Conservation (phyloP, 768 basidiomycete species). For the Amanita rubescens region DNA sequence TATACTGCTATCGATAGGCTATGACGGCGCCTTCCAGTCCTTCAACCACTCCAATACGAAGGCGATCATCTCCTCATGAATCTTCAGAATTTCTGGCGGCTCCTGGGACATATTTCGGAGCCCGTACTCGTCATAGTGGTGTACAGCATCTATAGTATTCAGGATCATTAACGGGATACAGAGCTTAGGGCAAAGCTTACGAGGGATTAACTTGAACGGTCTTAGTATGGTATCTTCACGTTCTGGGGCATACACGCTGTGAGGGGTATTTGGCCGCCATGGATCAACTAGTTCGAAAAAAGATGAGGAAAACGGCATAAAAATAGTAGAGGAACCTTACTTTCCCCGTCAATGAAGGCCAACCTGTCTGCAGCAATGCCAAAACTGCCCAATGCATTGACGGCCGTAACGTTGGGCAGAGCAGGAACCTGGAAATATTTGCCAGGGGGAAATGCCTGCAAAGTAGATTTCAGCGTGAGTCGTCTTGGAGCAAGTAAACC, state of each 20-base stretch:
- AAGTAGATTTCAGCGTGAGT: background rate
- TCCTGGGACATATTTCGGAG: slow-evolving; percentile 52
- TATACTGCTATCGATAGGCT: no score
- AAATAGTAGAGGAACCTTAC: slow-evolving; percentile 25
- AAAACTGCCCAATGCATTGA: slow-evolving; percentile 84
- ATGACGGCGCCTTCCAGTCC: slow-evolving; percentile 3
- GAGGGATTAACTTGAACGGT: slow-evolving; percentile 84
- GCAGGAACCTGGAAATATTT: slow-evolving; percentile 63
- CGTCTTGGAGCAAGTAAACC: background rate
- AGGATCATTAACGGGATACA: background rate
- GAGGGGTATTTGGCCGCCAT: slow-evolving; percentile 86
- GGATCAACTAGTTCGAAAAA: slow-evolving; percentile 57
- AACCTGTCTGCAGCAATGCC: slow-evolving; percentile 71
- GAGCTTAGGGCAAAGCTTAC: slow-evolving; percentile 35
- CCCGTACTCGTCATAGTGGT: slow-evolving; percentile 77
- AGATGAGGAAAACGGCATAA: background rate
- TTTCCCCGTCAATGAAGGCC: slow-evolving; percentile 85
- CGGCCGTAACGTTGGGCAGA: slow-evolving; percentile 72
- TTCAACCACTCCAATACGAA: slow-evolving; percentile 74
- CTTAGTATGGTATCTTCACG: slow-evolving; percentile 63
- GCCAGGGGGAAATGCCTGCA: slow-evolving; percentile 72
- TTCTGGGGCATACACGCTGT: slow-evolving; percentile 62
- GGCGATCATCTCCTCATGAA: slow-evolving; percentile 72
- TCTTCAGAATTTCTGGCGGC: slow-evolving; percentile 69
- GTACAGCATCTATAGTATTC: slow-evolving; percentile 49